Percentiles rank a stretch among this genome's conserved stretches.
Conservation (phyloP, 1,139 yeast species). For the Ogataea hybrid region DNA sequence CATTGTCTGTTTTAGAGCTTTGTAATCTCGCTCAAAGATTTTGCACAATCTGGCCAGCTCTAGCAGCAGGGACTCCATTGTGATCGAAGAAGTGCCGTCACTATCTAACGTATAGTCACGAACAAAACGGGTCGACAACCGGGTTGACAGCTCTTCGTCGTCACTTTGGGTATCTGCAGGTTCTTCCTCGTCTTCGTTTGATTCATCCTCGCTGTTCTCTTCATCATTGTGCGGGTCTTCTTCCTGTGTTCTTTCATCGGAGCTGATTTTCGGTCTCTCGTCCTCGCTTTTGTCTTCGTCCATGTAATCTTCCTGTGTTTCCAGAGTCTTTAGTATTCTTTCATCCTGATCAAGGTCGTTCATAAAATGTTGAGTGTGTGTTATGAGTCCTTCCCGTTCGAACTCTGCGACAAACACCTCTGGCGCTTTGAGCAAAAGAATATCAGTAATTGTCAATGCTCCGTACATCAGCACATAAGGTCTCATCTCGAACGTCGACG, state of each 20-base stretch:
- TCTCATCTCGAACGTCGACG: constrained; percentile 19
- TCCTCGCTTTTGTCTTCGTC: constrained; percentile 31
- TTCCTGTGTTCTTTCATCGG: constrained; percentile 19
- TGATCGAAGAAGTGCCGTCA: constrained; percentile 20
- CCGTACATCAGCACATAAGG: constrained; percentile 49
- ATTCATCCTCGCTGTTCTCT: constrained; percentile 23
- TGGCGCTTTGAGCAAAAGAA: constrained; percentile 46
- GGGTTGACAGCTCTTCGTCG: constrained; percentile 1
- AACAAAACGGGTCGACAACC: constrained; percentile 5
- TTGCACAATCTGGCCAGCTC: constrained; percentile 20
- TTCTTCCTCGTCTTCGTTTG: constrained; percentile 31
- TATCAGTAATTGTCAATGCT: constrained; percentile 49
- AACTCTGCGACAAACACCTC: constrained; percentile 46
- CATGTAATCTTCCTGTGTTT: constrained; percentile 16
- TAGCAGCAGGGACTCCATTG: constrained; percentile 14
- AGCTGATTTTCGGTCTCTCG: constrained; percentile 25
- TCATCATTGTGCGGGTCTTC: constrained; percentile 10
- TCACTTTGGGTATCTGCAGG: constrained; percentile 25
- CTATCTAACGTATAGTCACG: constrained; percentile 21
- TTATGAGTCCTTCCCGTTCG: constrained; percentile 70
- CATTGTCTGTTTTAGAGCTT: constrained; percentile 16
- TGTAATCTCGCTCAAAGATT: constrained; percentile 23
- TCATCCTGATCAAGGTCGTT: constrained; percentile 27
- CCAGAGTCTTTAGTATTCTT: constrained; percentile 5
- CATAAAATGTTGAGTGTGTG: constrained; percentile 42